These are phyloP conservation scores for Apocynum venetum DNA, from an alignment of 257 asterid species.

Conservation along the genomic window DNA sequence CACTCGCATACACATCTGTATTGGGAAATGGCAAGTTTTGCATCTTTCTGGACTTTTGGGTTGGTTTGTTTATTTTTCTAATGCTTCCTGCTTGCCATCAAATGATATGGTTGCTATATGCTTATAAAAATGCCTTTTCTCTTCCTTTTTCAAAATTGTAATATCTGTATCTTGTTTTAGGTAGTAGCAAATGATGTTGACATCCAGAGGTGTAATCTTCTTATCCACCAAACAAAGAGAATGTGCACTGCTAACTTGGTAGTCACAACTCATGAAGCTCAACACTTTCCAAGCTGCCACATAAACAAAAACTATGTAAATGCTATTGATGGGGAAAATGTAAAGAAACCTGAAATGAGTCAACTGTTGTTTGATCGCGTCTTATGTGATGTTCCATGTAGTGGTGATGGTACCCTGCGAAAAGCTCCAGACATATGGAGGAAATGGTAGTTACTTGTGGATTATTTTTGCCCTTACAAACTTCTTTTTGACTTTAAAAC, in stretches of 20 bases:
- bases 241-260: constrained; percentile 97
- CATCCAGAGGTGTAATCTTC: constrained; percentile 97
- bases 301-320: constrained; percentile 35
- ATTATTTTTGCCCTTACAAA: constrained; percentile 7
- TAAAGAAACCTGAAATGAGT: constrained; percentile 36
- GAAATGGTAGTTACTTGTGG: constrained; percentile 57
- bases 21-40: constrained; percentile 14
- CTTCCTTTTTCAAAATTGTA: background rate
- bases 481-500: constrained; percentile 10
- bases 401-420: constrained; percentile 98
- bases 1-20: background rate
- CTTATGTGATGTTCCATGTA: constrained; percentile 98
- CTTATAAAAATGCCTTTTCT: background rate
- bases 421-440: constrained; percentile 99
- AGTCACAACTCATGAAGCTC: constrained; percentile 99
- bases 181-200: constrained; percentile 94
- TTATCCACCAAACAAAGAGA: constrained; percentile 97
- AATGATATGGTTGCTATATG: background rate
- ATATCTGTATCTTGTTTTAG: constrained; percentile 33
- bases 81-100: constrained; percentile 16
- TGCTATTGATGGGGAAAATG: constrained; percentile 39
- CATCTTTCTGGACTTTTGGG: constrained; percentile 10
- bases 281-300: constrained; percentile 93
- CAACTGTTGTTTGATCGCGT: constrained; percentile 97
- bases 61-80: background rate